These are phyloP conservation scores for Ganoderma sp. DNA, from an alignment of 1,284 basidiomycete species.

Conservation along the genomic window DNA sequence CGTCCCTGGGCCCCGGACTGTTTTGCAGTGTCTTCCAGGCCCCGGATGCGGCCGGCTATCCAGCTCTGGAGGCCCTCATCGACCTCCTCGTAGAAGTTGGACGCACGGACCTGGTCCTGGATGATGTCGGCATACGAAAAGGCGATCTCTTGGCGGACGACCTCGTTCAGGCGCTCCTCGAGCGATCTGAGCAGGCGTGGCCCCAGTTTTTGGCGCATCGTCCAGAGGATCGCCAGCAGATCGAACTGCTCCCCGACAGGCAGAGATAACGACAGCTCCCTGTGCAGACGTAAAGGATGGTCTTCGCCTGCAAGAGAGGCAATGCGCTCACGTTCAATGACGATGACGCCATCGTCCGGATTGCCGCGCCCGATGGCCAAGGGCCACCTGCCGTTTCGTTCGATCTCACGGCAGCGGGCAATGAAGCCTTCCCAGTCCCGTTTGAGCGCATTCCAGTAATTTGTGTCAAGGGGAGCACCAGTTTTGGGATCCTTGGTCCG, in stretches of 20 bases:
- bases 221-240: slow-evolving; percentile 65
- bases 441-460: slow-evolving; percentile 84
- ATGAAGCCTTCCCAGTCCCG: slow-evolving; percentile 94
- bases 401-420: slow-evolving; percentile 84
- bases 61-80: slow-evolving; percentile 65
- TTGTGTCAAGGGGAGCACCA: slow-evolving; percentile 77
- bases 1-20: background rate
- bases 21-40: slow-evolving; percentile 48
- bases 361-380: slow-evolving; percentile 66
- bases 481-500: slow-evolving; percentile 78
- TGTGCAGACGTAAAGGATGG: slow-evolving; percentile 63
- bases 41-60: slow-evolving; percentile 63
- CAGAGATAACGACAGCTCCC: slow-evolving; percentile 46
- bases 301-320: slow-evolving; percentile 71
- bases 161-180: slow-evolving; percentile 63
- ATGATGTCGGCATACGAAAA: slow-evolving; percentile 77
- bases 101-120: slow-evolving; percentile 62
- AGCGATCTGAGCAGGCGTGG: slow-evolving; percentile 58
- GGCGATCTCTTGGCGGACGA: slow-evolving; percentile 74
- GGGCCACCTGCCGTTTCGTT: slow-evolving; percentile 85
- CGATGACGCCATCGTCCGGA: slow-evolving; percentile 56
- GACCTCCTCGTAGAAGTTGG: slow-evolving; percentile 57
- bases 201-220: slow-evolving; percentile 60
- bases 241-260: slow-evolving; percentile 55
- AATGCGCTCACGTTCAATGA: slow-evolving; percentile 82